phyloP scores from a whole-genome alignment of 129 eudicot species.

The Pulicaria dysenterica region DNA sequence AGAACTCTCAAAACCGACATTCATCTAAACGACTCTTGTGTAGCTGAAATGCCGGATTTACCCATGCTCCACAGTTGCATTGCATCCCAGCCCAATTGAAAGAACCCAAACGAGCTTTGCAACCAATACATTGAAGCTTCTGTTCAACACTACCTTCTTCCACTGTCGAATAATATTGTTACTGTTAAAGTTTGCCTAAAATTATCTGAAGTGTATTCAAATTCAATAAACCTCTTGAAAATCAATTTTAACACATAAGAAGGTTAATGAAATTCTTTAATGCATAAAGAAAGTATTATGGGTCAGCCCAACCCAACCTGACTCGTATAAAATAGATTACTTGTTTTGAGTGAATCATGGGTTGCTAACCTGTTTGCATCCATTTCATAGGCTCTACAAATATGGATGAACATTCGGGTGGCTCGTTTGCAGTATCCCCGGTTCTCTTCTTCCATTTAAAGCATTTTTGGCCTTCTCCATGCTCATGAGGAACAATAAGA shows the following conservation, averaged over 20 bases:
- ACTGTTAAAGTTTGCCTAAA: neutral
- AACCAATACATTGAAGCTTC: constrained; percentile 80
- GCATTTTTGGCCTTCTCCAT: constrained; percentile 61
- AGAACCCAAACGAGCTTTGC: constrained; percentile 75
- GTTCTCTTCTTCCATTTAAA: constrained; percentile 72
- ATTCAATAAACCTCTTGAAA: no score
- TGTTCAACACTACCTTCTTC: constrained; percentile 71
- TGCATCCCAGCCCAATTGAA: constrained; percentile 95
- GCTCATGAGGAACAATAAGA: constrained; percentile 63
- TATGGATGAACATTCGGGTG: constrained; percentile 73
- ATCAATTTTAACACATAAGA: no score
- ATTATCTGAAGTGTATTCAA: no score
- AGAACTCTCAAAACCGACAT: constrained; percentile 40
- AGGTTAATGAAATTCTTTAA: no score
- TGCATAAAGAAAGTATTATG: no score
- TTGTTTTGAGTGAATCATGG: neutral
- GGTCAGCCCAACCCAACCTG: neutral
- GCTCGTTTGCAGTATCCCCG: constrained; percentile 31
- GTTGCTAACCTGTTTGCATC: constrained; percentile 73
- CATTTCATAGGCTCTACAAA: constrained; percentile 97
- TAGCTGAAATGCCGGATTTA: constrained; percentile 89
- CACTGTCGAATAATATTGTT: constrained; percentile 42
- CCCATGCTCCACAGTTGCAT: constrained; percentile 90
- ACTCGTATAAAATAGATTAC: neutral
- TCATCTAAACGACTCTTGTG: constrained; percentile 77